These are phyloP conservation scores for Fraxinus sp. DNA, from an alignment of 305 asterid species.

Conservation along the genomic window DNA sequence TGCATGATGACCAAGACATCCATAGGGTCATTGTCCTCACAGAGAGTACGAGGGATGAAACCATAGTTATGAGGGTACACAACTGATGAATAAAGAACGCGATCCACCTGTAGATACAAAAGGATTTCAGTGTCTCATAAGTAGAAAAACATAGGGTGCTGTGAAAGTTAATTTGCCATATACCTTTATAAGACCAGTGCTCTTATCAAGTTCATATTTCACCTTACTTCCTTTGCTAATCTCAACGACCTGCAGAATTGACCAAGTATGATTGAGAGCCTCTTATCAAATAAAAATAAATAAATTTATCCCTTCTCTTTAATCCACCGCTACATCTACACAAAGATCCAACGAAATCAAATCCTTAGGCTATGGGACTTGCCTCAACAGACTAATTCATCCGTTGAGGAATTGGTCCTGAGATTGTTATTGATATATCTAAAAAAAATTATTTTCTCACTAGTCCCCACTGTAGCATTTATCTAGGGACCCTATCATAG, in stretches of 20 bases:
- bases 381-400: not conserved
- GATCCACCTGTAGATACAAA: constrained; percentile 69
- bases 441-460: not conserved
- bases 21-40: constrained; percentile 90
- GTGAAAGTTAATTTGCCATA: constrained; percentile 6
- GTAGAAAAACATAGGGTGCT: constrained; percentile 2
- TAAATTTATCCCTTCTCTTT: not conserved
- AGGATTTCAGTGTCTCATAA: constrained; percentile 13
- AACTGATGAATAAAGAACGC: constrained; percentile 92
- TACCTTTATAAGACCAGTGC: constrained; percentile 96
- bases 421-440: too few species aligned
- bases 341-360: not conserved
- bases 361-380: not conserved
- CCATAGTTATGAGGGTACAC: constrained; percentile 98
- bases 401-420: not conserved
- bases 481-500: not conserved
- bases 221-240: constrained; percentile 92
- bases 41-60: constrained; percentile 88
- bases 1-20: constrained; percentile 98
- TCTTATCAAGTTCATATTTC: constrained; percentile 94
- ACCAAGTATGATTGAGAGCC: constrained; percentile 12
- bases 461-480: not conserved
- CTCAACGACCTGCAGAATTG: constrained; percentile 73
- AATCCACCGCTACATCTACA: not conserved
- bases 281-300: not conserved